Conservation (phyloP, 2,329 filamentous ascomycete genomes). For the Fusarium sp. region DNA sequence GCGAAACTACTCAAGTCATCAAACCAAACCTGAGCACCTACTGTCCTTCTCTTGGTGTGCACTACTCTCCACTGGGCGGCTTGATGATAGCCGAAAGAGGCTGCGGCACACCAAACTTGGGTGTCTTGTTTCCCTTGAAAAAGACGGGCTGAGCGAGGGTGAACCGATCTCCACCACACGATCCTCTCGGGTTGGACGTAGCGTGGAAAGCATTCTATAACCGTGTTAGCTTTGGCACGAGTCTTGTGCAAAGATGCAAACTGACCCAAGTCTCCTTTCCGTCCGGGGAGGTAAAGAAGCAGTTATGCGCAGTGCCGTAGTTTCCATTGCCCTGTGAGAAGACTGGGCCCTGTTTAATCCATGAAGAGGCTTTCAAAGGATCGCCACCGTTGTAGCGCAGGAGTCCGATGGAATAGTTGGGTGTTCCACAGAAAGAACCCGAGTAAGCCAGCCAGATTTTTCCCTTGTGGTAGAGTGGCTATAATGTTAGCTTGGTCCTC, state of each 20-base stretch:
- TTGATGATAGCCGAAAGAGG: constrained; percentile 1
- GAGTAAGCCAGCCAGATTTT: constrained; percentile 62
- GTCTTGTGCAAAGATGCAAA: neutral
- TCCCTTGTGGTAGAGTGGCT: constrained; percentile 58
- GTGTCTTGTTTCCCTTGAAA: neutral
- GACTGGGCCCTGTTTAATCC: constrained; percentile 60
- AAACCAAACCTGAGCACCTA: too few species aligned
- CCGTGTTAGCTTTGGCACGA: neutral
- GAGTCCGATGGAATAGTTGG: constrained; percentile 60
- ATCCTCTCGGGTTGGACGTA: constrained; percentile 3
- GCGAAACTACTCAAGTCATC: too few species aligned
- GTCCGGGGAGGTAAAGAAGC: constrained; percentile 65
- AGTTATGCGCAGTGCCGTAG: constrained; percentile 64
- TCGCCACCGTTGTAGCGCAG: constrained; percentile 62
- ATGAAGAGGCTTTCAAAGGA: constrained; percentile 54
- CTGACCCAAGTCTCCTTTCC: constrained; percentile 57
- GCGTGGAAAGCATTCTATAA: constrained; percentile 14
- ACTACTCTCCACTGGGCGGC: constrained; percentile 13
- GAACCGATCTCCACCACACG: constrained; percentile 6
- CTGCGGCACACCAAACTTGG: constrained; percentile 13
- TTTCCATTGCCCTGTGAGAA: constrained; percentile 63
- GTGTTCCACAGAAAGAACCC: constrained; percentile 63
- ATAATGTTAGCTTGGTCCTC: neutral
- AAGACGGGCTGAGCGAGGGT: constrained; percentile 8
- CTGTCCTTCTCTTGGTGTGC: neutral